Evolutionary conservation across 257 asterid genomes (phyloP).

Genomic region (Solanum arcanum): DNA sequence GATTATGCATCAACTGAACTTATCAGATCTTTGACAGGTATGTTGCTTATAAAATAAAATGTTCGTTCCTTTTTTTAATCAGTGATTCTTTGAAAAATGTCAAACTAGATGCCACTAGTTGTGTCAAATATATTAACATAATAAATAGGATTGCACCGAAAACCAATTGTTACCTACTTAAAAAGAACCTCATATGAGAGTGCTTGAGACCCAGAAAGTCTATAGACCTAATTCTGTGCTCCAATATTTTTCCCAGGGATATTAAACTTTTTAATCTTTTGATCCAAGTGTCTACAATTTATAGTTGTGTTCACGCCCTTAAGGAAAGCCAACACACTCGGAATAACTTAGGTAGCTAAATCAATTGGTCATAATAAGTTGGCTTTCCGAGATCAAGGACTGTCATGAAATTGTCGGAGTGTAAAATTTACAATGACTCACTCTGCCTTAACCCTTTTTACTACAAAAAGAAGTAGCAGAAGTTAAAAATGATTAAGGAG

Average conservation of each 20-base stretch:
- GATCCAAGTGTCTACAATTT: background rate
- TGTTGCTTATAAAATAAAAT: background rate
- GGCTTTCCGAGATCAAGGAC: background rate
- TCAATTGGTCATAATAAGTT: background rate
- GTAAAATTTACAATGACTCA: background rate
- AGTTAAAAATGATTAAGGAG: background rate
- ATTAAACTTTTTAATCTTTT: background rate
- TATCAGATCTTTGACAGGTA: constrained; percentile 70
- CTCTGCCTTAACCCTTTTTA: background rate
- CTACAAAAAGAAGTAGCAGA: background rate
- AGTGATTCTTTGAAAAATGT: background rate
- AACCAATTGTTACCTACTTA: background rate
- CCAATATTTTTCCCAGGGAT: background rate
- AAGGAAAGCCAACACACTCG: background rate
- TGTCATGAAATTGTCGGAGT: background rate
- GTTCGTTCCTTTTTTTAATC: background rate
- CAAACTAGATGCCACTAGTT: background rate
- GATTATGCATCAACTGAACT: constrained; percentile 74
- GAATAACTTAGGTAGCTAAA: background rate
- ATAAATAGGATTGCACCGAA: background rate
- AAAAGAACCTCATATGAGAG: background rate
- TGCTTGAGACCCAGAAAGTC: background rate
- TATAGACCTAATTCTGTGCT: background rate
- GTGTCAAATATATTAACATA: background rate
- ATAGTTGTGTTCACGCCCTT: background rate